These are phyloP conservation scores for Calonectria fujianensis DNA, from an alignment of 2,329 filamentous ascomycete genomes.

Conservation along the genomic window DNA sequence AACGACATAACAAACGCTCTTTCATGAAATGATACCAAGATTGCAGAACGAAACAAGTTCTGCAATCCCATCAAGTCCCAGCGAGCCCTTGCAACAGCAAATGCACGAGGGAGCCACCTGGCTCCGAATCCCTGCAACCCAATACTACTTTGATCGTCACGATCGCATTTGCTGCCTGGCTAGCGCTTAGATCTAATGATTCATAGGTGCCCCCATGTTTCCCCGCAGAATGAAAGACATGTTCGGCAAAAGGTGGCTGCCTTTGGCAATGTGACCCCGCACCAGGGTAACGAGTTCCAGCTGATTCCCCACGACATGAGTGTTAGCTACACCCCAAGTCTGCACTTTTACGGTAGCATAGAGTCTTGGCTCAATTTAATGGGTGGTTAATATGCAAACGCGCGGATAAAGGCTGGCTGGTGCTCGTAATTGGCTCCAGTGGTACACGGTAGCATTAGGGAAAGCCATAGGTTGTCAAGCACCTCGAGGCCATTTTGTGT, in stretches of 20 bases:
- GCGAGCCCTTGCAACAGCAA: not conserved
- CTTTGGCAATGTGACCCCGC: conserved; percentile 35
- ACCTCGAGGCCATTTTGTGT: not conserved
- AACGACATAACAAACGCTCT: not conserved
- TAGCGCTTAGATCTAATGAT: conserved; percentile 36
- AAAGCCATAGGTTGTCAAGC: not conserved
- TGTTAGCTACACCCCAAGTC: not conserved
- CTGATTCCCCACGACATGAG: not conserved
- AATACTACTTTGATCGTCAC: no score
- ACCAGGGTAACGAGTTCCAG: conserved; percentile 46
- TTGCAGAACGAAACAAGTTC: not conserved
- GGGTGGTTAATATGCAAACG: not conserved
- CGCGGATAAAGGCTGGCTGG: not conserved
- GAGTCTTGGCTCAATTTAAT: no score
- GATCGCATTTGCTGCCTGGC: not conserved
- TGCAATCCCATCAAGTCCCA: not conserved
- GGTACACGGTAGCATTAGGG: not conserved
- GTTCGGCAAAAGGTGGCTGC: conserved; percentile 8
- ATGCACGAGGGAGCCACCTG: not conserved
- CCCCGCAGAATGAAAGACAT: conserved; percentile 12
- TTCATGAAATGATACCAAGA: not conserved
- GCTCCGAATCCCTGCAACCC: no score
- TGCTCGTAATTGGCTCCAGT: not conserved
- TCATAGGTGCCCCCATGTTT: conserved; percentile 32
- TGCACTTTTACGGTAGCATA: not conserved